Evolutionary conservation across 176 grass and related monocot species (phyloP), one percentile per base, ranked within the genome.

Genomic region (Oryza rufipogon): DNA sequence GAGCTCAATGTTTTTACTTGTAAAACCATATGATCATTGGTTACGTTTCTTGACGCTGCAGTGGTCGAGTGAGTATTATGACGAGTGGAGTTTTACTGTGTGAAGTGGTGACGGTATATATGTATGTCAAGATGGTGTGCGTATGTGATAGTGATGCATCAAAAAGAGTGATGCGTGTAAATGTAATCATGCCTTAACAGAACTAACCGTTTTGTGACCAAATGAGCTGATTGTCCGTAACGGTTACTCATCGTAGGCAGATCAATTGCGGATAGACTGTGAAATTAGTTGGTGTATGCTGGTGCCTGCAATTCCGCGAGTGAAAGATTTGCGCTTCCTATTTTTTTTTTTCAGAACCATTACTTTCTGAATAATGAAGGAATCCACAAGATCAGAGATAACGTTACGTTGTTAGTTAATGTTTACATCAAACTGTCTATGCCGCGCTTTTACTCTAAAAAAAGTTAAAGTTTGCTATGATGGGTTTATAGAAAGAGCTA

Each of bases 161-260:
- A 32, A 32, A 32, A 32, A 32, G 2, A 32, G 30, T 32, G 30
- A 32, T 32, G 2, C 30, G 2, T 32, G 30, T 32, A 32, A 32
- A 32, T 65, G 28, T 64, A 28, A 80, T 80, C 42, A 73, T 73
- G 60, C 26, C 56, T 48, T n/a, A 49, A 73, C 36, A 20, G 48
- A 84, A 56, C 22, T 61, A 60, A 74, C 25, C 60, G 36, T 41
- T 70, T 70, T 33, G 33, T 38, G 71, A 78, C 30, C 15, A 30
- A 30, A 28, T 14, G 4, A 76, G 51, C 64, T 12, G 70, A 89
- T 75, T 80, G 70, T 75, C 66, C 87, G 75, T 89, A 46, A 88
- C 61, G 75, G 65, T 82, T 75, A 81, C 78, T 81, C 78, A 68
- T 75, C 23, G 13, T 79, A 73, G 46, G n/a, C 12, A 56, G 5